Evolutionary conservation across 805 yeast species (phyloP).

Genomic region (Kockiozyma suomiensis): DNA sequence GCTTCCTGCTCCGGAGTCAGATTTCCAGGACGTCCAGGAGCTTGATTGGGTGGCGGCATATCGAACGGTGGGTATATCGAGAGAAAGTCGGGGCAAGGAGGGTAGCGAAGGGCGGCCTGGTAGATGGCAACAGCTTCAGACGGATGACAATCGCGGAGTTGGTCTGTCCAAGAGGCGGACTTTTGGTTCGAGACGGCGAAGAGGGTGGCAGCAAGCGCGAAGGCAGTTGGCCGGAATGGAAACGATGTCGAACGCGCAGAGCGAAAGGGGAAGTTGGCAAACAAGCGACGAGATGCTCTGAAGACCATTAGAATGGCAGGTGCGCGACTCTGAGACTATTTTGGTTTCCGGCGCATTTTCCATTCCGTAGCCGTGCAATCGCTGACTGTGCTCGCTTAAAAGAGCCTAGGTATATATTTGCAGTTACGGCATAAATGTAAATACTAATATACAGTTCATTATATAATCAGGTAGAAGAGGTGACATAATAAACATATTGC

Average conservation of each 20-base stretch:
- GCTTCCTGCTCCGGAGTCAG: conserved; percentile 45
- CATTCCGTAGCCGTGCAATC: background rate
- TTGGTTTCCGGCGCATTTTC: background rate
- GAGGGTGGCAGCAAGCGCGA: conserved; percentile 2
- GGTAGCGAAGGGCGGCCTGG: conserved; percentile 14
- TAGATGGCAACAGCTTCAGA: conserved; percentile 11
- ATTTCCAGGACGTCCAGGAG: conserved; percentile 45
- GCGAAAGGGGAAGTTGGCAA: background rate
- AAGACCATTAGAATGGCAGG: conserved; percentile 2
- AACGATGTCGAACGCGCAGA: background rate
- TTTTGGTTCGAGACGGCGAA: conserved; percentile 9
- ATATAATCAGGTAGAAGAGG: too few relatives aligned
- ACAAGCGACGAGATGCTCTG: conserved; percentile 5
- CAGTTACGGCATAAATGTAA: background rate
- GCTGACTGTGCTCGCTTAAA: background rate
- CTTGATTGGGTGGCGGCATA: conserved; percentile 22
- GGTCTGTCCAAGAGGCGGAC: conserved; percentile 8
- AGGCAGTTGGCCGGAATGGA: conserved; percentile 1
- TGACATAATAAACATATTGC: too few relatives aligned
- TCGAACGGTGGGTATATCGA: conserved; percentile 31
- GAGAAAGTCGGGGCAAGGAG: conserved; percentile 22
- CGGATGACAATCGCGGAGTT: conserved; percentile 13
- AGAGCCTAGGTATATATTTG: background rate
- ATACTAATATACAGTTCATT: too few relatives aligned
- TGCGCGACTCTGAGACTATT: background rate